phyloP scores from a whole-genome alignment of 2,329 filamentous ascomycete species.

The Myriosclerotinia duriaeana region DNA sequence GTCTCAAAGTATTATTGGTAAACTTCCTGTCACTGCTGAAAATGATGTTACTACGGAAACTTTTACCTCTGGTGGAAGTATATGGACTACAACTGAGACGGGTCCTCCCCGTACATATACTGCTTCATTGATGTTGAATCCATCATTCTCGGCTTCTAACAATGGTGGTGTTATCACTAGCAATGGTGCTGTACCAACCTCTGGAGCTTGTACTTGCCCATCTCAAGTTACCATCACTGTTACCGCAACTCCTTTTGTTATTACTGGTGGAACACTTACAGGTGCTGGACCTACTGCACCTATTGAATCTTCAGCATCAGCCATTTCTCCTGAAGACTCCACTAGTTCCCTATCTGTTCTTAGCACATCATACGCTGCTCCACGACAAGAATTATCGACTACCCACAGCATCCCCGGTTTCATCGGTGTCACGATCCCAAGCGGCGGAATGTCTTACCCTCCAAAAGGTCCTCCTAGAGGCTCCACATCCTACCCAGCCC shows the following conservation, averaged over 20 bases:
- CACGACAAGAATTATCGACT: neutral
- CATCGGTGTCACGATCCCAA: constrained; percentile 6
- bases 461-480: neutral
- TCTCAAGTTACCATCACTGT: constrained; percentile 6
- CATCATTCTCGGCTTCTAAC: neutral
- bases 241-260: constrained; percentile 10
- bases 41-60: neutral
- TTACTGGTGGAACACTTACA: neutral
- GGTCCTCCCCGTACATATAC: constrained; percentile 13
- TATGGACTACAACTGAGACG: constrained; percentile 18
- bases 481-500: neutral
- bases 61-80: constrained; percentile 17
- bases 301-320: neutral
- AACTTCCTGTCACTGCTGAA: neutral
- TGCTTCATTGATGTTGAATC: constrained; percentile 16
- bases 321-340: neutral
- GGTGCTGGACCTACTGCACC: neutral
- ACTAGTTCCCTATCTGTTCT: neutral
- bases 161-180: neutral
- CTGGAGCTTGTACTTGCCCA: constrained; percentile 9
- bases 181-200: neutral
- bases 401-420: neutral
- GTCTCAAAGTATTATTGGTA: constrained; percentile 18
- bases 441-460: neutral
- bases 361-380: neutral